phyloP scores from a whole-genome alignment of 768 basidiomycete species.

The Russula abietina region DNA sequence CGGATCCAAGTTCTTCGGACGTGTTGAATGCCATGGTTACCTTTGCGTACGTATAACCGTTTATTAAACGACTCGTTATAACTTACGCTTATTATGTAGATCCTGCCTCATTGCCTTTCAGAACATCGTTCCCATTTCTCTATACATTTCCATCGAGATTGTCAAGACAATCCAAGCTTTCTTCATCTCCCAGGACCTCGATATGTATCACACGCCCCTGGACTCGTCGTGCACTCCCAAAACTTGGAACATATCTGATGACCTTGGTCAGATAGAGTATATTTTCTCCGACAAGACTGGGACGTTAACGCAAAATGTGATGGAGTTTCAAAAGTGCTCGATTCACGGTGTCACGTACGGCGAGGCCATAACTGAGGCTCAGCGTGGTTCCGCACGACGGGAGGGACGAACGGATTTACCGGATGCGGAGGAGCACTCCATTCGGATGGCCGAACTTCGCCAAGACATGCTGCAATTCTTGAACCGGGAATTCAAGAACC shows the following conservation, averaged over 20 bases:
- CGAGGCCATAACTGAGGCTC: conserved; percentile 93
- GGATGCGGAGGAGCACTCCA: conserved; percentile 65
- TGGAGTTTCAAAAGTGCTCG: conserved; percentile 98
- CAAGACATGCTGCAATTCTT: conserved; percentile 70
- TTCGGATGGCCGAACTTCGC: conserved; percentile 60
- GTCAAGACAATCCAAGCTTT: conserved; percentile 97
- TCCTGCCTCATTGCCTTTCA: conserved; percentile 94
- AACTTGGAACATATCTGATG: conserved; percentile 98
- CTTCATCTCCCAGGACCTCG: conserved; percentile 92
- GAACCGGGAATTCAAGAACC: conserved; percentile 80
- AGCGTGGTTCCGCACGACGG: conserved; percentile 83
- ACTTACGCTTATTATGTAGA: conserved; percentile 37
- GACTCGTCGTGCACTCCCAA: conserved; percentile 90
- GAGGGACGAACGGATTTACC: conserved; percentile 62
- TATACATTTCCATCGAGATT: conserved; percentile 97
- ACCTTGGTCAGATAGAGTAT: conserved; percentile 98
- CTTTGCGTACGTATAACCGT: conserved; percentile 63
- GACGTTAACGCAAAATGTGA: conserved; percentile 95
- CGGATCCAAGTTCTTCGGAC: conserved; percentile 53
- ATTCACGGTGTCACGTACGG: conserved; percentile 81
- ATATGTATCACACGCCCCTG: conserved; percentile 90
- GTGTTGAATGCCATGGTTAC: conserved; percentile 79
- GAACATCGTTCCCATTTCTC: conserved; percentile 92
- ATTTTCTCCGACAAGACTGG: conserved; percentile 92
- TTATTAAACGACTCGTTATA: not conserved